These are phyloP conservation scores for Amanita exitialis DNA, from an alignment of 768 basidiomycete genomes.

Conservation along the genomic window DNA sequence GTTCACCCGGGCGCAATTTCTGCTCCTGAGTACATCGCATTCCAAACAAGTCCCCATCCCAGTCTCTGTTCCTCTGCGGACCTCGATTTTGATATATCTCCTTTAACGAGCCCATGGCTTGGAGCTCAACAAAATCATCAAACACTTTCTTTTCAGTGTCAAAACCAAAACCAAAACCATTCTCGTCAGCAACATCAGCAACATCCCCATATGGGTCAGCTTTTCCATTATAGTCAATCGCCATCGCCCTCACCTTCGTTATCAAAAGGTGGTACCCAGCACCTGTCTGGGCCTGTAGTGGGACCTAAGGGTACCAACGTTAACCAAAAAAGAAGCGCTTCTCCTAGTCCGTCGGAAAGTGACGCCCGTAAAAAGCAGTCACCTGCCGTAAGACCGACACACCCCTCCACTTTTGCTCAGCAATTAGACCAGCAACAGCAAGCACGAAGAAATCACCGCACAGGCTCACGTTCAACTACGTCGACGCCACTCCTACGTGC, in stretches of 20 bases:
- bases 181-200: constrained; percentile 6
- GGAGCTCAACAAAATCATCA: constrained; percentile 35
- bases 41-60: constrained; percentile 28
- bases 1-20: constrained; percentile 33
- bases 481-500: constrained; percentile 46
- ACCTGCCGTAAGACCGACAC: constrained; percentile 33
- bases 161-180: not conserved
- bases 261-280: not conserved
- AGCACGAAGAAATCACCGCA: constrained; percentile 15
- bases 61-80: constrained; percentile 33
- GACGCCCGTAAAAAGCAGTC: constrained; percentile 44
- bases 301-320: not conserved
- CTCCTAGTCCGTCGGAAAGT: constrained; percentile 45
- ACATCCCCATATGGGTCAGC: constrained; percentile 2
- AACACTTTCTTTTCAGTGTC: not conserved
- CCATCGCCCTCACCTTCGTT: constrained; percentile 8
- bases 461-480: constrained; percentile 42
- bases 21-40: constrained; percentile 69
- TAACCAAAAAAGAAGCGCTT: constrained; percentile 47
- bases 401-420: constrained; percentile 8
- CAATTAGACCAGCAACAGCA: constrained; percentile 10
- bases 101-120: constrained; percentile 75
- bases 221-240: constrained; percentile 4
- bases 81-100: constrained; percentile 66
- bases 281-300: not conserved